phyloP scores from a whole-genome alignment of 768 basidiomycete genomes.

The Coprinopsis sp. region DNA sequence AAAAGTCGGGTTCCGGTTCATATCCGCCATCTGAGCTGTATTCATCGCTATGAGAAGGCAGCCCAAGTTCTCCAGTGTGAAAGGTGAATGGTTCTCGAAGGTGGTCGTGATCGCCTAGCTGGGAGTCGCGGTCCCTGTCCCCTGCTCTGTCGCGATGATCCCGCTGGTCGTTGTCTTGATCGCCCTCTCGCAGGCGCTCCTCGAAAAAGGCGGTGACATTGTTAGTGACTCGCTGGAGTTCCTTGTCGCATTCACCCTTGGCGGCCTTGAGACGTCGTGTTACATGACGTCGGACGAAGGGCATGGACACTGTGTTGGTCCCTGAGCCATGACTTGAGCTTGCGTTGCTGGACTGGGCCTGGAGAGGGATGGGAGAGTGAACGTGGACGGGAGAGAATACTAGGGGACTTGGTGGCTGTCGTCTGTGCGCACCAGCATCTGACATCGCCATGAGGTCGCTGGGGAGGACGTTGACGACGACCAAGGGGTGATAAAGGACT shows the following conservation, averaged over 20 bases:
- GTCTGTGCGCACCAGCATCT: slow-evolving; percentile 45
- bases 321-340: slow-evolving; percentile 44
- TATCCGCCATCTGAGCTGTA: slow-evolving; percentile 80
- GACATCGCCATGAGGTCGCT: slow-evolving; percentile 36
- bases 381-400: slow-evolving; percentile 69
- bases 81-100: slow-evolving; percentile 60
- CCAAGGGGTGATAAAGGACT: slow-evolving; percentile 4
- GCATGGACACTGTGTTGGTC: slow-evolving; percentile 83
- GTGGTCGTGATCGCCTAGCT: slow-evolving; percentile 48
- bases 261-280: slow-evolving; percentile 89
- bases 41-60: slow-evolving; percentile 60
- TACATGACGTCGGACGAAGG: slow-evolving; percentile 89
- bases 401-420: slow-evolving; percentile 74
- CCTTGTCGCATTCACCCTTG: slow-evolving; percentile 95
- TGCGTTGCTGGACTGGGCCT: slow-evolving; percentile 35
- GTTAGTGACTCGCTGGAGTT: slow-evolving; percentile 89
- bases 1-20: slow-evolving; percentile 68
- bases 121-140: slow-evolving; percentile 54
- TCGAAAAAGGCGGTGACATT: slow-evolving; percentile 95
- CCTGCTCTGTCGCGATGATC: slow-evolving; percentile 53
- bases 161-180: slow-evolving; percentile 65
- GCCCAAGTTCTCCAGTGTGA: slow-evolving; percentile 53
- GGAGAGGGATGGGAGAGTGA: slow-evolving; percentile 46
- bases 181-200: slow-evolving; percentile 75
- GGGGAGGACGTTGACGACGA: background rate